phyloP scores from a whole-genome alignment of 768 basidiomycete species.

The Thelephora ganbajun region DNA sequence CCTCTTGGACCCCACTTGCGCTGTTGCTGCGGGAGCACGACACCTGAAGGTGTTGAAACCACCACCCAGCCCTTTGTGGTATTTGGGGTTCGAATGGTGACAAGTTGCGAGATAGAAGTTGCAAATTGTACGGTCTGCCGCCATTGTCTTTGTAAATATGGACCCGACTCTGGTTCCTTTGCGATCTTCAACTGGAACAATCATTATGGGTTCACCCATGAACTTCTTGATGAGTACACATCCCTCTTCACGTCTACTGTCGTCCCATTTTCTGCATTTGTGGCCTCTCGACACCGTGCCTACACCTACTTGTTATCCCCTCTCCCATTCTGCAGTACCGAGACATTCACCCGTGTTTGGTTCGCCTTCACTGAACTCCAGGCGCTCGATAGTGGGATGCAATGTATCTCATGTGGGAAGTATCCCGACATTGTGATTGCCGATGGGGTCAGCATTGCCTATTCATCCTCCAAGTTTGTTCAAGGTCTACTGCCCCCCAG shows the following conservation, averaged over 20 bases:
- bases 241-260: conserved; percentile 7
- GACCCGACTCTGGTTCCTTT: conserved; percentile 5
- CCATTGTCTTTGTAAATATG: conserved; percentile 1
- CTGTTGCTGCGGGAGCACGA: not conserved
- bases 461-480: not conserved
- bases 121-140: not conserved
- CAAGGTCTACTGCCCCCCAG: not conserved
- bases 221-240: conserved; percentile 10
- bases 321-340: conserved; percentile 4
- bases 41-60: not conserved
- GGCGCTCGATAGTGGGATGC: conserved; percentile 3
- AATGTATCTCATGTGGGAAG: conserved; percentile 7
- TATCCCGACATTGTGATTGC: conserved; percentile 7
- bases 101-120: not conserved
- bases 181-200: conserved; percentile 12
- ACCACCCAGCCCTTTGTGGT: not conserved
- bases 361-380: conserved; percentile 8
- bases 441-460: conserved; percentile 8
- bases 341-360: conserved; percentile 9
- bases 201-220: conserved; percentile 8
- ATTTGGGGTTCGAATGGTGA: not conserved
- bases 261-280: conserved; percentile 10
- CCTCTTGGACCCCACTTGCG: not conserved
- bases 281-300: not conserved
- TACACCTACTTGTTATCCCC: conserved; percentile 3